These are phyloP conservation scores for Pulchroboletus neoregius DNA, from an alignment of 1,284 basidiomycete genomes.

Conservation along the genomic window DNA sequence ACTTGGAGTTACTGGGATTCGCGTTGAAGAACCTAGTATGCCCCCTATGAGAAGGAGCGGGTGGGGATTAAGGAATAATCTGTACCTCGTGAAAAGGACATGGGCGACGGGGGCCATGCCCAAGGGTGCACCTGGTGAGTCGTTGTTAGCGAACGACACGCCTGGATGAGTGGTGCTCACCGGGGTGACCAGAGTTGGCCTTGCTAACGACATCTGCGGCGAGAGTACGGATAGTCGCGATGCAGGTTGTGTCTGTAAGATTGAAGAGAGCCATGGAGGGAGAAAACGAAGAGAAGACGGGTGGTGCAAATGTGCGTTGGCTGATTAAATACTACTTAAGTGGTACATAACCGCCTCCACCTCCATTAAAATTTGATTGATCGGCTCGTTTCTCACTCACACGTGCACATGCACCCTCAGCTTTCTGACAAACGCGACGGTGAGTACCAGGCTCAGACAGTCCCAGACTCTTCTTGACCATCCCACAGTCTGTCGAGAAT, in stretches of 20 bases:
- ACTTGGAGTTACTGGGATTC: constrained; percentile 86
- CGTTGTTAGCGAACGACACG: constrained; percentile 10
- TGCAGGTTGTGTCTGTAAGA: constrained; percentile 52
- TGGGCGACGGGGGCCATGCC: constrained; percentile 89
- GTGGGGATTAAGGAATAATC: not conserved
- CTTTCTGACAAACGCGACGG: constrained; percentile 67
- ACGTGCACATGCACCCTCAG: constrained; percentile 63
- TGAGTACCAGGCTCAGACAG: constrained; percentile 26
- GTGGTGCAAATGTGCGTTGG: not conserved
- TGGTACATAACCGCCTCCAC: no score
- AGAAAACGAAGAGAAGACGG: not conserved
- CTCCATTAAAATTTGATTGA: not conserved
- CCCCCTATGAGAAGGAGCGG: constrained; percentile 10
- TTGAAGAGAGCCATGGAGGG: constrained; percentile 46
- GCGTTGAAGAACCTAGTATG: constrained; percentile 70
- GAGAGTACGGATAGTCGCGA: constrained; percentile 68
- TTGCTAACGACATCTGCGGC: constrained; percentile 72
- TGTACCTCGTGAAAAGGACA: constrained; percentile 75
- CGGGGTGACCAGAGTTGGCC: constrained; percentile 92
- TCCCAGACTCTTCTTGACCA: constrained; percentile 4
- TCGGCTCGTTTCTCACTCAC: constrained; percentile 5
- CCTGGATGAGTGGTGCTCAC: constrained; percentile 35
- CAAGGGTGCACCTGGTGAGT: constrained; percentile 75
- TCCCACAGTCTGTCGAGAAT: constrained; percentile 59
- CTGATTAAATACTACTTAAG: constrained; percentile 12